Base-by-base conservation (phyloP, 2,329 filamentous ascomycete genomes). In the Colletotrichum scovillei region DNA sequence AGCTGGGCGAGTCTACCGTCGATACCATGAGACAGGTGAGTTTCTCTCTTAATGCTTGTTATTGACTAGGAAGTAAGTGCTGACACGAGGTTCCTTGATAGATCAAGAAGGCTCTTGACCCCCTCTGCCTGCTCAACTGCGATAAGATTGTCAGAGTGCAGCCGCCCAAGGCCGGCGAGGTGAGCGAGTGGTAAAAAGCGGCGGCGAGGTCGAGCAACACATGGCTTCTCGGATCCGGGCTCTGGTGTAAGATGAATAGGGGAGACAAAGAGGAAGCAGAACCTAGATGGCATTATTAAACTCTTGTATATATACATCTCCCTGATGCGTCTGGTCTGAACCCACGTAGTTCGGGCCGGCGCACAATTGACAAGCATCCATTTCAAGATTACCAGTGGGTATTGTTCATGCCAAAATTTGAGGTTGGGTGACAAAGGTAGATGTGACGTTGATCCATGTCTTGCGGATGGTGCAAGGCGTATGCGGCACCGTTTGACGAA, bases 31-130 rank as follows among this genome's bases (percentile, higher is more conserved):
- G 94, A 82, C 94, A 92, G 88, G 91, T 93, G 82, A 78, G 86
- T 82, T 53, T 1, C 12, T 19, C 24, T 46, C 24, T 28, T 58
- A 60, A 2, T 24, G 56, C 24, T n/a, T 28, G 32, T 60, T 56
- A 7, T 9, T 12, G 14, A 9, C 19, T 16, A 4, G 11, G 8
- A 8, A 24, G 5, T 38, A 26, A 38, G 53, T 52, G 46, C 68
- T 72, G 46, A 74, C 32, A 30, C 9, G 19, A 28, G 12, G 32
- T 32, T 5, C 3, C 55, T 1, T 74, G 76, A 94, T 76, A 94
- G 92, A 91, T 96, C 81, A 97, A 97, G 86, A 87, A 91, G 78
- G 92, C 94, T 0, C 93, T 95, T 75, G 94, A 97, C 81, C 94
- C 94, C 3, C 84, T 95, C 38, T 92, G 89, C 76, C 82, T 93